Evolutionary conservation across 1,284 basidiomycete species (phyloP).

Genomic region (Ceratorhiza oryzae-sativae): DNA sequence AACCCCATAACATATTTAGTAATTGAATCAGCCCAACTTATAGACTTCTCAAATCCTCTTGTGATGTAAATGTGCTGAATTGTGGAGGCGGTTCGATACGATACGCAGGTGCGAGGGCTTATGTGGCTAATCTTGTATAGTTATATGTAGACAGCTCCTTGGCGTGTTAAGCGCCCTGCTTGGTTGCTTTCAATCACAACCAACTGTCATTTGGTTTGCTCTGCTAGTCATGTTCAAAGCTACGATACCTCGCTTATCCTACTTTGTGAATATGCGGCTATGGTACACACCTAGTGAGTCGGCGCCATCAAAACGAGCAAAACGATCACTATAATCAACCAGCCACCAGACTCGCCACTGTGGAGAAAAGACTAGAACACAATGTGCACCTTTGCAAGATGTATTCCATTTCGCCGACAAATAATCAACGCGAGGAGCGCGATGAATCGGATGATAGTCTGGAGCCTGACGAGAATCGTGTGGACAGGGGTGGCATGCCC

Average conservation of each 20-base stretch:
- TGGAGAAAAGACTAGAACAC: not conserved
- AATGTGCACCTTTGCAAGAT: not conserved
- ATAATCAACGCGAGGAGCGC: not conserved
- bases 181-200: too few species aligned
- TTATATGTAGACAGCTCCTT: too few species aligned
- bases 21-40: not conserved
- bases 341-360: not conserved
- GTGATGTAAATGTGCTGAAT: too few species aligned
- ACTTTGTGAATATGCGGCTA: not conserved
- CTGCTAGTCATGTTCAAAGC: not conserved
- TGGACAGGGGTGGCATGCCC: not conserved
- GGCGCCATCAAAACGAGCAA: not conserved
- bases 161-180: too few species aligned
- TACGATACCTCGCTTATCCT: not conserved
- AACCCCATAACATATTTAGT: not conserved
- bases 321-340: not conserved
- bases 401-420: not conserved
- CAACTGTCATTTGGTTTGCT: too few species aligned
- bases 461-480: not conserved
- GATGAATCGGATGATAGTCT: conserved; percentile 17
- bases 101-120: too few species aligned
- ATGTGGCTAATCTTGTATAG: too few species aligned
- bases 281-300: not conserved
- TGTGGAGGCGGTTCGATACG: too few species aligned
- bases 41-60: not conserved